phyloP scores from a whole-genome alignment of 805 yeast species.

The Kodamaea restingae region DNA sequence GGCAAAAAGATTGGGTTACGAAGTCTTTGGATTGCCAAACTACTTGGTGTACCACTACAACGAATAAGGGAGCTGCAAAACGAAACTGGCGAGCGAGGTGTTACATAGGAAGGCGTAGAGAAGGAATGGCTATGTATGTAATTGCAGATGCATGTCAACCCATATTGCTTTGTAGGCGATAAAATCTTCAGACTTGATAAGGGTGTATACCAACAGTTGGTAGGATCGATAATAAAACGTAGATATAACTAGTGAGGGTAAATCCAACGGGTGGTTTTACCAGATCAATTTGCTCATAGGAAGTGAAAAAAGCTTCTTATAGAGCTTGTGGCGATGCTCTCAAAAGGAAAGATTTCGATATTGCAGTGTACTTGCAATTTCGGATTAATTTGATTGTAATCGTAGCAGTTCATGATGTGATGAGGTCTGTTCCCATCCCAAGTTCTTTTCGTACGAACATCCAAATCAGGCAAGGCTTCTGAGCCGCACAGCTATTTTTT shows the following conservation, averaged over 20 bases:
- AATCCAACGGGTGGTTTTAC: no score
- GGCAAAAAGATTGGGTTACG: conserved; percentile 93
- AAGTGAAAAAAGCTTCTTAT: no score
- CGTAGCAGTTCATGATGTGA: not conserved
- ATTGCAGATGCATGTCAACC: not conserved
- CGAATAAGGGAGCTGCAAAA: conserved; percentile 49
- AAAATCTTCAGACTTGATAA: not conserved
- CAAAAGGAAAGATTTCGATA: no score
- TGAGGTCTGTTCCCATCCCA: not conserved
- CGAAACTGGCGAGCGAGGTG: not conserved
- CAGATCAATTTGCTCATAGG: no score
- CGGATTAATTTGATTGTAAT: no score
- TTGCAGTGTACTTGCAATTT: no score
- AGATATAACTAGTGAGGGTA: not conserved
- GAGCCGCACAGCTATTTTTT: conserved; percentile 12
- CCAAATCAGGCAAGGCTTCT: conserved; percentile 11
- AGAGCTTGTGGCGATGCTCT: no score
- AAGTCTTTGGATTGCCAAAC: conserved; percentile 89
- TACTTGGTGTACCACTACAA: conserved; percentile 89
- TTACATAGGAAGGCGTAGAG: no score
- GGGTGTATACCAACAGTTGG: no score
- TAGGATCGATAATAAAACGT: not conserved
- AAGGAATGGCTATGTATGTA: no score
- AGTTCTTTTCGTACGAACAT: not conserved
- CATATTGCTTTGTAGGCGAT: not conserved